Evolutionary conservation across 176 grass and related monocot genomes (phyloP).

Genomic region (Eragrostis curvula): DNA sequence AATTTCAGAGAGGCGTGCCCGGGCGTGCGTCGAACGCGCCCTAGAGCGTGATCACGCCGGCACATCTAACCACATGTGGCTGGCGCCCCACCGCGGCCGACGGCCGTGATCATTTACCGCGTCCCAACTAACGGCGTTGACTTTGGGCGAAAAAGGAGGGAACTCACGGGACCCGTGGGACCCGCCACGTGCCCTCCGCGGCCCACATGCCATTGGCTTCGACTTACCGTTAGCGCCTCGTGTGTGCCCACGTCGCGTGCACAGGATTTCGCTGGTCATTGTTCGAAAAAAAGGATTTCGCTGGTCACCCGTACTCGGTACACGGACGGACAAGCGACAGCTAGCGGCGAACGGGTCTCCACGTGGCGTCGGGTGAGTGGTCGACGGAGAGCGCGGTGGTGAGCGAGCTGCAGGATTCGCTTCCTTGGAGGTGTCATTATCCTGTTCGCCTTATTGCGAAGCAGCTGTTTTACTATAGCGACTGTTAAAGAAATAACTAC

Average conservation of each 20-base stretch:
- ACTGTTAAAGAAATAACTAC: too few relatives aligned
- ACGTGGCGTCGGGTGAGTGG: not conserved
- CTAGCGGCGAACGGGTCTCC: not conserved
- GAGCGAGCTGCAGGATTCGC: not conserved
- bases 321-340: not conserved
- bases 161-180: not conserved
- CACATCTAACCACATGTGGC: not conserved
- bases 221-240: not conserved
- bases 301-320: not conserved
- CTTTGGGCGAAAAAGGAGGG: not conserved
- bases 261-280: not conserved
- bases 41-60: too few relatives aligned
- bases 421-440: not conserved
- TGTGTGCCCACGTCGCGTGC: not conserved
- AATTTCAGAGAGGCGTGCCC: too few relatives aligned
- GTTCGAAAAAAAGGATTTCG: too few relatives aligned
- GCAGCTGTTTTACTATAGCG: too few relatives aligned
- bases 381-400: not conserved
- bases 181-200: not conserved
- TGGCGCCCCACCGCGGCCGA: not conserved
- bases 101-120: constrained; percentile 7
- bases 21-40: too few relatives aligned
- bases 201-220: not conserved
- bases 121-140: not conserved
- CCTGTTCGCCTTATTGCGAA: too few relatives aligned